These are phyloP conservation scores for Aspergillus aculeatinus DNA, from an alignment of 2,329 filamentous ascomycete genomes.

Conservation along the genomic window DNA sequence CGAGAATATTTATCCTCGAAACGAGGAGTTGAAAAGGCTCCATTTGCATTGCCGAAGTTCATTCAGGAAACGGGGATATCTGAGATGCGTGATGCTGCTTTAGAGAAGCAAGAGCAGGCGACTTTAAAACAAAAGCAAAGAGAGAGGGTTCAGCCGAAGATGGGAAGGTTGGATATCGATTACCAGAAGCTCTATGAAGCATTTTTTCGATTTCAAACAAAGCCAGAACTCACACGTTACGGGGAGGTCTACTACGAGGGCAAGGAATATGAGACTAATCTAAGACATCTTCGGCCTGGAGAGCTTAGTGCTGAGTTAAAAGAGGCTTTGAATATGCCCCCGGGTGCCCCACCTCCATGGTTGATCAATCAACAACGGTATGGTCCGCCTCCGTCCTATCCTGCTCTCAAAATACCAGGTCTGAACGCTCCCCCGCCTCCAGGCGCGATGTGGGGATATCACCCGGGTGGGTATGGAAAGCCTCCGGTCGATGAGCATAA, in stretches of 20 bases:
- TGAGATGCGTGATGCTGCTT: slow-evolving; percentile 94
- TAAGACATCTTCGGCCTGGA: slow-evolving; percentile 84
- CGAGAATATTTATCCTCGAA: slow-evolving; percentile 97
- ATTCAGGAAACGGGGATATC: slow-evolving; percentile 96
- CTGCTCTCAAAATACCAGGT: slow-evolving; percentile 89
- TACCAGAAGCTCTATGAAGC: slow-evolving; percentile 98
- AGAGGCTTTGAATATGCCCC: slow-evolving; percentile 90
- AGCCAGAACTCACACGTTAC: slow-evolving; percentile 88
- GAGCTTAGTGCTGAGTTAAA: slow-evolving; percentile 86
- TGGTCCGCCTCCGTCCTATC: slow-evolving; percentile 90
- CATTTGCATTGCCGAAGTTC: slow-evolving; percentile 90
- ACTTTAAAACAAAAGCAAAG: slow-evolving; percentile 92
- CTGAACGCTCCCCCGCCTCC: slow-evolving; percentile 89
- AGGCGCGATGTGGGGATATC: slow-evolving; percentile 90
- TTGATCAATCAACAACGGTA: slow-evolving; percentile 94
- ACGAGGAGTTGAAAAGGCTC: slow-evolving; percentile 90
- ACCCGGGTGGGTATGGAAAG: slow-evolving; percentile 93
- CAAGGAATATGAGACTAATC: slow-evolving; percentile 95
- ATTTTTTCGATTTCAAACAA: slow-evolving; percentile 97
- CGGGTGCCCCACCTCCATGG: slow-evolving; percentile 92
- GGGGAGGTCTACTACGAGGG: slow-evolving; percentile 99
- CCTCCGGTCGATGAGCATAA: slow-evolving; percentile 93
- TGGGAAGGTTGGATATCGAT: slow-evolving; percentile 96
- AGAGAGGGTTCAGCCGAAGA: slow-evolving; percentile 90
- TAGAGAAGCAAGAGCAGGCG: slow-evolving; percentile 93